Conservation (phyloP, 768 basidiomycete species). For the Kondoa subrosea region DNA sequence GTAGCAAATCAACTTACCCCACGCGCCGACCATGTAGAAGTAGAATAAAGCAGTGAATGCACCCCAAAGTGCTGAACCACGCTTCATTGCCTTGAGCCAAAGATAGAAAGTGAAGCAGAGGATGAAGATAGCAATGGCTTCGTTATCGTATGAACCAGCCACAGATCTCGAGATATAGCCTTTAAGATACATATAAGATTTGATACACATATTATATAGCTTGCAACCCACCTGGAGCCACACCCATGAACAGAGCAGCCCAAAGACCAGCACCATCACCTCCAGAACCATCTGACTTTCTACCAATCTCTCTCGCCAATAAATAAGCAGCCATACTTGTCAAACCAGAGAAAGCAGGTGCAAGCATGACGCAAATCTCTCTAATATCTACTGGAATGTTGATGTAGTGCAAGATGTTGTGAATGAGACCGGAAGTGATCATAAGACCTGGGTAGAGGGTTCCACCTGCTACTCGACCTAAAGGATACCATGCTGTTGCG, state of each 20-base stretch:
- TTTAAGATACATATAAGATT: not conserved
- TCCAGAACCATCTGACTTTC: constrained; percentile 40
- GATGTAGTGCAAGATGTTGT: constrained; percentile 67
- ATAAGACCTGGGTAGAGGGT: constrained; percentile 97
- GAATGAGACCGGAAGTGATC: constrained; percentile 95
- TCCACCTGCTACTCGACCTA: constrained; percentile 93
- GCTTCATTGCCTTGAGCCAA: constrained; percentile 93
- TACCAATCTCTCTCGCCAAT: constrained; percentile 75
- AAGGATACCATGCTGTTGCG: constrained; percentile 97
- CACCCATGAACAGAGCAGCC: constrained; percentile 94
- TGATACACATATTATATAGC: not conserved
- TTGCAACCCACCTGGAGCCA: constrained; percentile 44
- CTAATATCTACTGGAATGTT: constrained; percentile 94
- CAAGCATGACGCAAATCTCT: constrained; percentile 88
- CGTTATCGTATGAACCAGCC: constrained; percentile 97
- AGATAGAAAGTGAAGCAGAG: constrained; percentile 97
- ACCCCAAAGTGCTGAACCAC: constrained; percentile 80
- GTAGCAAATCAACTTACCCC: constrained; percentile 49
- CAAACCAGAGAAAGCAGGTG: constrained; percentile 88
- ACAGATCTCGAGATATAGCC: constrained; percentile 97
- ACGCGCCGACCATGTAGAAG: constrained; percentile 99
- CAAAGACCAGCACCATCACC: constrained; percentile 77
- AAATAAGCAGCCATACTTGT: constrained; percentile 44
- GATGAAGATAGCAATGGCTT: constrained; percentile 98
- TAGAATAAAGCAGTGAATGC: constrained; percentile 86